A percentile compares a stretch with the other conserved stretches of the same genome.
These are phyloP conservation scores for Adansonia gregorii DNA, from an alignment of 441 rosid species.

Conservation along the genomic window DNA sequence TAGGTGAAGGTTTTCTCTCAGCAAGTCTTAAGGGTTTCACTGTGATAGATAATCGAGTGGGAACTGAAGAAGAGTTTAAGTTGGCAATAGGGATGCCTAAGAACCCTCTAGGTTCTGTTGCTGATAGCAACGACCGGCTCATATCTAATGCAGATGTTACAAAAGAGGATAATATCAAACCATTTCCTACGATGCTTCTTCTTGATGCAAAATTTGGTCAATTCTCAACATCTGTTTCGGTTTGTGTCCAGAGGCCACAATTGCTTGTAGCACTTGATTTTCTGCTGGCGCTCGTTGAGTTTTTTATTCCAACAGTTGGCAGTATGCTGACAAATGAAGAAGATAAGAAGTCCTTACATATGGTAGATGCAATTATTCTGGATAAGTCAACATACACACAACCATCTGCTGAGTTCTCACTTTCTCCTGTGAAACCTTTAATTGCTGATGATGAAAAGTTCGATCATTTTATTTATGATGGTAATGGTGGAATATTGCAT, in stretches of 20 bases:
- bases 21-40: slow-evolving; percentile 86
- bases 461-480: slow-evolving; percentile 84
- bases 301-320: slow-evolving; percentile 86
- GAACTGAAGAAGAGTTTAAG: slow-evolving; percentile 80
- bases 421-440: slow-evolving; percentile 85
- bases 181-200: slow-evolving; percentile 86
- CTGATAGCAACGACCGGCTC: slow-evolving; percentile 40
- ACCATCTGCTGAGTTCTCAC: slow-evolving; percentile 62
- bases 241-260: slow-evolving; percentile 90
- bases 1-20: slow-evolving; percentile 76
- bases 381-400: slow-evolving; percentile 69
- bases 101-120: slow-evolving; percentile 37
- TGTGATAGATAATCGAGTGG: slow-evolving; percentile 92
- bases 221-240: slow-evolving; percentile 59
- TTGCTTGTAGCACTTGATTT: slow-evolving; percentile 97
- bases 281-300: slow-evolving; percentile 88
- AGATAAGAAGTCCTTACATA: slow-evolving; percentile 52
- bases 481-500: slow-evolving; percentile 77
- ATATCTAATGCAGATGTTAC: slow-evolving; percentile 39
- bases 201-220: slow-evolving; percentile 87
- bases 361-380: slow-evolving; percentile 65
- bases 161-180: slow-evolving; percentile 45
- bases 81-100: slow-evolving; percentile 82
- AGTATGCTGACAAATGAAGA: slow-evolving; percentile 72
- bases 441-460: slow-evolving; percentile 82